Percentiles rank a stretch among this genome's conserved stretches.
These are phyloP conservation scores for Yamadazyma trypodendri DNA, from an alignment of 1,139 yeast genomes.

Conservation along the genomic window DNA sequence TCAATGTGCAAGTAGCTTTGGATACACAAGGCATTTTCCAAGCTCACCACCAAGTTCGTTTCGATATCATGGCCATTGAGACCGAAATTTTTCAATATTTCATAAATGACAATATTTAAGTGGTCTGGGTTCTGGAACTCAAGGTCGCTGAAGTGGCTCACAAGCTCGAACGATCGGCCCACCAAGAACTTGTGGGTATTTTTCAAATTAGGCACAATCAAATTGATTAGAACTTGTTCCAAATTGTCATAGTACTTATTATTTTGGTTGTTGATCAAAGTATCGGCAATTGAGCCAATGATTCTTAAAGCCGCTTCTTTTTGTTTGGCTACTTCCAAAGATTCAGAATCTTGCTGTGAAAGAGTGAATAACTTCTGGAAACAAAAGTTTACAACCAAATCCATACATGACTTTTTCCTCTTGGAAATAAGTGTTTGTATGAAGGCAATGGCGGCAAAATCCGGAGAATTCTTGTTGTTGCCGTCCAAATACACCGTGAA, in stretches of 20 bases:
- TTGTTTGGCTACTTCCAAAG: conserved; percentile 61
- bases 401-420: conserved; percentile 60
- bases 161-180: conserved; percentile 81
- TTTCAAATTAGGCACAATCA: conserved; percentile 71
- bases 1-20: conserved; percentile 73
- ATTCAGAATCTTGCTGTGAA: conserved; percentile 32
- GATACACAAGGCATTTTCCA: conserved; percentile 82
- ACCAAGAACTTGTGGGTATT: conserved; percentile 71
- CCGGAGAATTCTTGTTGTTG: conserved; percentile 50
- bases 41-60: conserved; percentile 67
- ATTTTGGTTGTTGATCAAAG: conserved; percentile 53
- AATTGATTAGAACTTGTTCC: conserved; percentile 63
- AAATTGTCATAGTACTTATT: conserved; percentile 57
- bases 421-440: conserved; percentile 67
- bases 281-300: conserved; percentile 68
- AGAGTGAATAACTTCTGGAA: conserved; percentile 49
- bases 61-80: conserved; percentile 25
- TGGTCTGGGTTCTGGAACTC: conserved; percentile 50
- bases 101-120: conserved; percentile 54
- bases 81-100: conserved; percentile 61
- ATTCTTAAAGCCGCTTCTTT: conserved; percentile 82
- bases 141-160: conserved; percentile 67
- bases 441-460: conserved; percentile 63
- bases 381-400: conserved; percentile 65
- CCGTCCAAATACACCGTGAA: conserved; percentile 63